Evolutionary conservation across 306 rosid genomes (phyloP), one percentile per base, ranked within the genome.

Genomic region (Chamaecrista fasciculata): DNA sequence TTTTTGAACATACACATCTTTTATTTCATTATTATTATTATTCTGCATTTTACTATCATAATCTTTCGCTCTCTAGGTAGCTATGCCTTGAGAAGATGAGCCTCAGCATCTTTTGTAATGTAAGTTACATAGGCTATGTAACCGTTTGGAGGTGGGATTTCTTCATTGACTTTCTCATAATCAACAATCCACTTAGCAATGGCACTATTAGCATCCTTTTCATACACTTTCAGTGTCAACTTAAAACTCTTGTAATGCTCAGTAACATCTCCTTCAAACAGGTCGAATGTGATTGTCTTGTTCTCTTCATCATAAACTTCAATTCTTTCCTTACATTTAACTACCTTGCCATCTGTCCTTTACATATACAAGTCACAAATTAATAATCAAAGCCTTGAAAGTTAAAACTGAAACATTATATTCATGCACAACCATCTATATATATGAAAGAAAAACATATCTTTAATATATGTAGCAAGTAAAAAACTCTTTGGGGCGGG

Each of bases 111-210:
- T 51, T 25, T 31, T 14, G 61, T 19, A 33, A 21, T 0, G 47
- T 66, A 11, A 9, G 6, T 66, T 0, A 19, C 8, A 7, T 4
- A 48, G 59, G 3, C 47, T 29, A 48, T 1, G 21, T 66, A 49
- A 20, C 21, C 42, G 1, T 18, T 2, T 1, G 44, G 46, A 19
- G 9, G 4, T 66, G 57, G 20, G 11, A 66, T 36, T 15, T 4
- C 44, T 33, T 49, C 60, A 48, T 47, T 66, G 59, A 47, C n/a
- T 58, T 66, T 66, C 31, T 66, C 71, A 47, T 66, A 47, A 1
- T 66, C 60, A 31, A 18, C 0, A 7, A 4, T 31, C 60, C 60
- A 66, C 55, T 66, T 66, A 10, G 19, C 47, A 3, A 60, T 25
- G 11, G 55, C 56, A 4, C 6, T 19, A 23, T 29, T 47, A 40